Percentiles rank a stretch among this genome's conserved stretches.
Evolutionary conservation across 768 basidiomycete genomes (phyloP).

Genomic region (Amanita pallidorosea): DNA sequence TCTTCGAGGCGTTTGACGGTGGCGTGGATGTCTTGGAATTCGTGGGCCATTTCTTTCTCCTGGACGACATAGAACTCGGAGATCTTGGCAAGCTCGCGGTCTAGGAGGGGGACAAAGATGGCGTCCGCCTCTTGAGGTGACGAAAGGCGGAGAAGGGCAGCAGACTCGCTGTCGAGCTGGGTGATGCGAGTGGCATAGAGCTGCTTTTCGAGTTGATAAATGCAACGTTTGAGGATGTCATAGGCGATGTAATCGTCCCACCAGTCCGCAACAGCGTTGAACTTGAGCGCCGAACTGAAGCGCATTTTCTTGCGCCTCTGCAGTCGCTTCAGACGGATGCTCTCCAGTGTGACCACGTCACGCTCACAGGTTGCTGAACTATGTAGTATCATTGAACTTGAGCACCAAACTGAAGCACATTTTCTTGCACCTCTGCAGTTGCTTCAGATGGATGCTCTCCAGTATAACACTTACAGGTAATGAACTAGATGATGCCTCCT

Average conservation of each 20-base stretch:
- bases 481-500: too few relatives aligned
- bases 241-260: slow-evolving; percentile 90
- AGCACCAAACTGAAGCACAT: too few relatives aligned
- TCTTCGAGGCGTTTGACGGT: slow-evolving; percentile 52
- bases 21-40: slow-evolving; percentile 46
- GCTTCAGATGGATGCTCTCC: too few relatives aligned
- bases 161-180: slow-evolving; percentile 47
- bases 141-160: slow-evolving; percentile 34
- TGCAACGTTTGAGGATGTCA: slow-evolving; percentile 71
- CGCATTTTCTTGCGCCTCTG: neutral
- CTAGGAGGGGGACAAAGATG: slow-evolving; percentile 64
- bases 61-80: slow-evolving; percentile 67
- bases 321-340: neutral
- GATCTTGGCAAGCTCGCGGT: slow-evolving; percentile 79
- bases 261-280: slow-evolving; percentile 88
- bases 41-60: slow-evolving; percentile 59
- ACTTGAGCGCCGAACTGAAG: slow-evolving; percentile 70
- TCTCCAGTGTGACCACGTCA: too few relatives aligned
- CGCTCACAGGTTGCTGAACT: too few relatives aligned
- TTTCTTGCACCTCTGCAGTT: too few relatives aligned
- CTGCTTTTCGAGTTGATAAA: slow-evolving; percentile 80
- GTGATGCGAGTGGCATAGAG: slow-evolving; percentile 29
- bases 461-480: too few relatives aligned
- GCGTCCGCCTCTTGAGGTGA: slow-evolving; percentile 34
- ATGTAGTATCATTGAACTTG: too few relatives aligned